Base-by-base conservation (phyloP, 805 yeast genomes). In the Pichia cephalocereana region DNA sequence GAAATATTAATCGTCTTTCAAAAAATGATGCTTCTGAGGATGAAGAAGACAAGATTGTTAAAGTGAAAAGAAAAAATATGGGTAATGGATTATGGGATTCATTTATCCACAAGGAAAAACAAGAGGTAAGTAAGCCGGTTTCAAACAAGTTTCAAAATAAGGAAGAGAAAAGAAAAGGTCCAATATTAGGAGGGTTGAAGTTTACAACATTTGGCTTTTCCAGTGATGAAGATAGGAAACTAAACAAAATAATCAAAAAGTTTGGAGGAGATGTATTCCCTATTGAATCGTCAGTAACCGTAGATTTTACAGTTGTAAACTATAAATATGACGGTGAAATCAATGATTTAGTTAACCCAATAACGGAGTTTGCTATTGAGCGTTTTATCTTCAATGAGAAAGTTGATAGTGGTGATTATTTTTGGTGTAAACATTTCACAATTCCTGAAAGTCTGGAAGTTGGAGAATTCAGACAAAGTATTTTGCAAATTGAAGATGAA, bases 361-460 rank as follows among this genome's bases (percentile, higher is more conserved):
- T 64, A 12, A 64, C 67, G 1, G 68, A 64, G 43, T 43, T 57
- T 12, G 66, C 57, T 1, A 53, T 64, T 9, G 67, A 64, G 46
- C 49, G 67, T 23, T 59, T 64, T 39, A 49, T 64, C 9, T 64
- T 44, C 26, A 44, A 51, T 18, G 38, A 55, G 9, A 51, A 47
- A 12, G 45, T 57, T 6, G 54, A 54, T 11, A 56, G 53, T 8
- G 51, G 47, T 3, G 40, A 46, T 37, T 38, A 40, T 19, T 41
- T 49, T 1, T 64, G 68, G 68, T 48, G 59, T 36, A 50, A 38
- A 36, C 65, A 62, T 2, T 47, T 57, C 27, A 15, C 18, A 38
- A 17, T 37, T 8, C 27, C 26, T 27, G 2, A 38, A 10, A 18
- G 34, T 9, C 28, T 42, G 2, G 17, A 17, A 37, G 27, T 43